Evolutionary conservation across 1,139 yeast genomes (phyloP).

Genomic region (Blastobotrys aristatus): DNA sequence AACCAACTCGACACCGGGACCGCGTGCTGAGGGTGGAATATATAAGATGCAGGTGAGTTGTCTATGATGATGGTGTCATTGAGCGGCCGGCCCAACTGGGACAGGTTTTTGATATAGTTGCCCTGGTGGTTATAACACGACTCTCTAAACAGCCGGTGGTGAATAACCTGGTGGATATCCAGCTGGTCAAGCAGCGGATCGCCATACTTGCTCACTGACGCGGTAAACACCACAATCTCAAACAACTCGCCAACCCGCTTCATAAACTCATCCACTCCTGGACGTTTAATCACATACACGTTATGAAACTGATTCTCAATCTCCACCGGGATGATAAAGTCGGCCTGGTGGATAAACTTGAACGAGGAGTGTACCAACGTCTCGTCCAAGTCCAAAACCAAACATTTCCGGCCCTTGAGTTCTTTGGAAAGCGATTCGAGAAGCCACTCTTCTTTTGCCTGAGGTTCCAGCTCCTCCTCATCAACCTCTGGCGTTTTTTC

Average conservation of each 20-base stretch:
- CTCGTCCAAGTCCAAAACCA: constrained; percentile 89
- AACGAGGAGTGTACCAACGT: constrained; percentile 94
- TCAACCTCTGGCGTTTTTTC: constrained; percentile 5
- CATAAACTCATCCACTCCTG: constrained; percentile 95
- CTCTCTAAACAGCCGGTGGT: constrained; percentile 90
- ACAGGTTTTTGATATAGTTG: constrained; percentile 85
- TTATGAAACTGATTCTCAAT: constrained; percentile 89
- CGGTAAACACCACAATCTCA: constrained; percentile 96
- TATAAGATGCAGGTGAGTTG: constrained; percentile 94
- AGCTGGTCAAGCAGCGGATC: constrained; percentile 89
- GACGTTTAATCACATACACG: constrained; percentile 93
- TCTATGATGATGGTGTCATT: constrained; percentile 84
- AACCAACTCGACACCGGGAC: constrained; percentile 99
- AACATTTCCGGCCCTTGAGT: constrained; percentile 64
- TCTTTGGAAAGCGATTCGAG: constrained; percentile 49
- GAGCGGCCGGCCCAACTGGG: constrained; percentile 91
- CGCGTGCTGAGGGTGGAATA: constrained; percentile 96
- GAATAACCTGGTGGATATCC: constrained; percentile 67
- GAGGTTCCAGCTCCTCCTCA: constrained; percentile 2
- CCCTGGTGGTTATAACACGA: constrained; percentile 79
- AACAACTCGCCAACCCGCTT: constrained; percentile 74
- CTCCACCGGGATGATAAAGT: constrained; percentile 88
- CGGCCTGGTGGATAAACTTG: constrained; percentile 86
- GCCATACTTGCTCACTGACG: constrained; percentile 91
- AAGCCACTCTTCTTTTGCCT: constrained; percentile 38